These are phyloP conservation scores for Aspergillus spinulosporus DNA, from an alignment of 2,329 filamentous ascomycete genomes.

Conservation along the genomic window DNA sequence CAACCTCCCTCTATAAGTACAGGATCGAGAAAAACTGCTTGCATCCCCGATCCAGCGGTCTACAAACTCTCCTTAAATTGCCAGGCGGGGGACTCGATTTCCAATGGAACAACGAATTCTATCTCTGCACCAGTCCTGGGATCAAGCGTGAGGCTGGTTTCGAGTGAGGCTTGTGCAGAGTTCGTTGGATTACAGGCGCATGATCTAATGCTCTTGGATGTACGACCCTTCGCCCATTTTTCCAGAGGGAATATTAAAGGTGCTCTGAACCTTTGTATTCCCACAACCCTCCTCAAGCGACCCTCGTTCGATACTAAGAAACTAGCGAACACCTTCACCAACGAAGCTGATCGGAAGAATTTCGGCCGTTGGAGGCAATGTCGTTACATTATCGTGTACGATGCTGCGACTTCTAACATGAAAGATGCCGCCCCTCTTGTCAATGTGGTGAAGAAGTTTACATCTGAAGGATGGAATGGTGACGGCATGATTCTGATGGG, in stretches of 20 bases:
- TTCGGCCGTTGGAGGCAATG: constrained; percentile 76
- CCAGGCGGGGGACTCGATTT: constrained; percentile 3
- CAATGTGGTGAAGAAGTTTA: constrained; percentile 93
- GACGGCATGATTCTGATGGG: constrained; percentile 73
- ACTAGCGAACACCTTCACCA: constrained; percentile 81
- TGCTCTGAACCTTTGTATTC: constrained; percentile 92
- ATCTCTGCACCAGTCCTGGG: not conserved
- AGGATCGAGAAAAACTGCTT: constrained; percentile 24
- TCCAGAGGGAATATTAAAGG: constrained; percentile 70
- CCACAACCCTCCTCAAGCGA: constrained; percentile 87
- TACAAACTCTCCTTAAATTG: constrained; percentile 23
- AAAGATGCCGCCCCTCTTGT: constrained; percentile 78
- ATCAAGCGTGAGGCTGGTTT: constrained; percentile 51
- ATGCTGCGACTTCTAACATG: constrained; percentile 70
- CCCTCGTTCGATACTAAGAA: constrained; percentile 88
- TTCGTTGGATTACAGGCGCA: constrained; percentile 55
- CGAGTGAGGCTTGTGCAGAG: constrained; percentile 56
- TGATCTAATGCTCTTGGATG: constrained; percentile 72
- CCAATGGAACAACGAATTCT: constrained; percentile 1
- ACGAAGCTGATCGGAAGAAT: constrained; percentile 64
- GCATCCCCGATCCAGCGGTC: constrained; percentile 22
- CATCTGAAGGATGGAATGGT: constrained; percentile 76
- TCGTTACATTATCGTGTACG: constrained; percentile 82
- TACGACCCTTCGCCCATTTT: constrained; percentile 83
- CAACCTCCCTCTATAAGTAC: constrained; percentile 62